Conservation (phyloP, 768 basidiomycete genomes). For the Pisolithus marmoratus region DNA sequence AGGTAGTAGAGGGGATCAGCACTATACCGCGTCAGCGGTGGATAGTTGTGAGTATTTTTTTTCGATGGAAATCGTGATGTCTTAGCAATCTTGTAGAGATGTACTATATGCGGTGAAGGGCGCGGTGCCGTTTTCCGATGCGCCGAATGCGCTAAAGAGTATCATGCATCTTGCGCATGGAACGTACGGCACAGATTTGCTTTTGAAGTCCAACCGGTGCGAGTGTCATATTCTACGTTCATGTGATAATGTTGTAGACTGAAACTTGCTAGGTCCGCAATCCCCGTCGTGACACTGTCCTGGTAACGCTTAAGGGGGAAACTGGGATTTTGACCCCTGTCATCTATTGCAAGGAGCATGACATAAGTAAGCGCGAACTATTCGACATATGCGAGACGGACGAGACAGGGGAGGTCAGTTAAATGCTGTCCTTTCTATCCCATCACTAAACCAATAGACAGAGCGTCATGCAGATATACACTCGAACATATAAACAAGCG, state of each 20-base stretch:
- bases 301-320: conserved; percentile 72
- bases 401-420: conserved; percentile 68
- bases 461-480: conserved; percentile 90
- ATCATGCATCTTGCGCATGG: conserved; percentile 92
- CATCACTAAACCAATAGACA: conserved; percentile 24
- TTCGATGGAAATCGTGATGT: not conserved
- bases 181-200: conserved; percentile 77
- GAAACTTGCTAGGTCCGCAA: conserved; percentile 57
- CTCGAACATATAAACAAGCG: conserved; percentile 79
- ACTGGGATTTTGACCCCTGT: conserved; percentile 74
- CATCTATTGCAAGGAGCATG: conserved; percentile 76
- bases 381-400: conserved; percentile 85
- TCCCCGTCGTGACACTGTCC: conserved; percentile 60
- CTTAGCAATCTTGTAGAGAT: conserved; percentile 43
- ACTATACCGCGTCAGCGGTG: conserved; percentile 66
- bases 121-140: conserved; percentile 84
- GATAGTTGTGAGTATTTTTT: conserved; percentile 51
- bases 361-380: conserved; percentile 56
- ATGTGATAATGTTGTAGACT: not conserved
- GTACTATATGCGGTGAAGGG: conserved; percentile 62
- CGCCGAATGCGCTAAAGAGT: conserved; percentile 72
- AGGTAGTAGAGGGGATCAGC: conserved; percentile 82
- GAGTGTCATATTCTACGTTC: conserved; percentile 17
- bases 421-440: not conserved
- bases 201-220: conserved; percentile 84